Evolutionary conservation across 176 grass and related monocot genomes (phyloP).

Genomic region (Hsuehochloa calcarea): DNA sequence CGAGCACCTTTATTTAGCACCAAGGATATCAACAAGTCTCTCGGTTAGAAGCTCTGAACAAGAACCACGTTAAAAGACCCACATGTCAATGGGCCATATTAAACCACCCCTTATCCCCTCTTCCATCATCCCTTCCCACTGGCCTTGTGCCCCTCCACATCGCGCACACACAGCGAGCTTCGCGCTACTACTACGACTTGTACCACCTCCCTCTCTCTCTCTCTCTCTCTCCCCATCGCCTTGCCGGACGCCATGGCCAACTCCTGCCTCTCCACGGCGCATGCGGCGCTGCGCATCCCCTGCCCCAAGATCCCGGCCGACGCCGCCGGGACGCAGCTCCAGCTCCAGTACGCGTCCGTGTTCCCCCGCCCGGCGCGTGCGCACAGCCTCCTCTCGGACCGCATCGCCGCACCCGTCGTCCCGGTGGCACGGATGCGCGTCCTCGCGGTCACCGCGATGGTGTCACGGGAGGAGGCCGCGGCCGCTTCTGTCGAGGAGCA

Average conservation of each 20-base stretch:
- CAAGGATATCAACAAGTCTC: no score
- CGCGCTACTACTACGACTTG: background rate
- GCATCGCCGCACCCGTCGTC: background rate
- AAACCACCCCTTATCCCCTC: conserved; percentile 32
- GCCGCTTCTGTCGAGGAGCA: conserved; percentile 46
- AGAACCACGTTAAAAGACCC: background rate
- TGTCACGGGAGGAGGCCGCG: conserved; percentile 55
- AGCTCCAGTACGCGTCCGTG: conserved; percentile 20
- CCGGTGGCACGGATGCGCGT: conserved; percentile 2
- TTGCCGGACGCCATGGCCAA: conserved; percentile 29
- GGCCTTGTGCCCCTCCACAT: conserved; percentile 59
- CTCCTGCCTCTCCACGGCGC: conserved; percentile 62
- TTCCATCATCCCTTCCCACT: conserved; percentile 37
- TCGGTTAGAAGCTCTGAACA: background rate
- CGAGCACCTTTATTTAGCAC: no score
- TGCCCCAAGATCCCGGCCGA: conserved; percentile 3
- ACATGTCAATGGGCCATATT: conserved; percentile 13
- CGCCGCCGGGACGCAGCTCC: background rate
- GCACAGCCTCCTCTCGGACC: conserved; percentile 15
- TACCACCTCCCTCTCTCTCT: background rate
- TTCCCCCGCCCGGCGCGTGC: conserved; percentile 17
- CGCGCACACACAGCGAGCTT: conserved; percentile 1
- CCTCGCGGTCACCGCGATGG: conserved; percentile 12
- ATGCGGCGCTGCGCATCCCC: conserved; percentile 20
- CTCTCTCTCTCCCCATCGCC: background rate